Evolutionary conservation across 768 basidiomycete species (phyloP).

Genomic region (Mrakia gelida): DNA sequence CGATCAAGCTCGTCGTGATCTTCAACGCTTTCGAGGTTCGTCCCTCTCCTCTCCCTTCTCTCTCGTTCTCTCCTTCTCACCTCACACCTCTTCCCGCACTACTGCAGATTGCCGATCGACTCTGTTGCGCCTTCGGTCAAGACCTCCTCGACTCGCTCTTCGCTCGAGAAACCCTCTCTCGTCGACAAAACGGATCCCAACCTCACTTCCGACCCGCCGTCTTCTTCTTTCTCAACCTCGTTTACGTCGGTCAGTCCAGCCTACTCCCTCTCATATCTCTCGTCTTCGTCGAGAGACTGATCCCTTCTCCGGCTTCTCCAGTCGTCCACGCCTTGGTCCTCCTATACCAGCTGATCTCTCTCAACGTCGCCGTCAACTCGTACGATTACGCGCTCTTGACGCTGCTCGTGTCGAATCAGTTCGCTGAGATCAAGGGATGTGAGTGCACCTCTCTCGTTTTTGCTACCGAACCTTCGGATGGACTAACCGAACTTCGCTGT

Average conservation of each 20-base stretch:
- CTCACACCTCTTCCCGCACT: slow-evolving; percentile 42
- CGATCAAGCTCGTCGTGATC: slow-evolving; percentile 97
- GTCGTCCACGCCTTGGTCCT: slow-evolving; percentile 88
- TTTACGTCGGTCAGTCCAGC: slow-evolving; percentile 76
- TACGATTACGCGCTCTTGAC: slow-evolving; percentile 94
- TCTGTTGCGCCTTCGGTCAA: slow-evolving; percentile 95
- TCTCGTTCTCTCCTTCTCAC: neutral
- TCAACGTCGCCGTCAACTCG: slow-evolving; percentile 97
- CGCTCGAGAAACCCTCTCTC: slow-evolving; percentile 78
- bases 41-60: neutral
- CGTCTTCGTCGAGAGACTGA: too few relatives aligned
- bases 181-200: slow-evolving; percentile 55
- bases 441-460: slow-evolving; percentile 34
- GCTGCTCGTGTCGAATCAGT: slow-evolving; percentile 92
- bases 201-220: slow-evolving; percentile 64
- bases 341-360: slow-evolving; percentile 87
- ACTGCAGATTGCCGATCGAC: slow-evolving; percentile 78
- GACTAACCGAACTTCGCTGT: neutral
- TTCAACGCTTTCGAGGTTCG: slow-evolving; percentile 95
- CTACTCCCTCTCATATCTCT: too few relatives aligned
- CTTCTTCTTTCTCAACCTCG: slow-evolving; percentile 73
- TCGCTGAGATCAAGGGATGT: slow-evolving; percentile 98
- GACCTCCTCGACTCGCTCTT: slow-evolving; percentile 95
- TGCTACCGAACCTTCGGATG: too few relatives aligned
- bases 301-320: too few relatives aligned